These are phyloP conservation scores for Phylloporus rhodoxanthus DNA, from an alignment of 768 basidiomycete genomes.

Conservation along the genomic window DNA sequence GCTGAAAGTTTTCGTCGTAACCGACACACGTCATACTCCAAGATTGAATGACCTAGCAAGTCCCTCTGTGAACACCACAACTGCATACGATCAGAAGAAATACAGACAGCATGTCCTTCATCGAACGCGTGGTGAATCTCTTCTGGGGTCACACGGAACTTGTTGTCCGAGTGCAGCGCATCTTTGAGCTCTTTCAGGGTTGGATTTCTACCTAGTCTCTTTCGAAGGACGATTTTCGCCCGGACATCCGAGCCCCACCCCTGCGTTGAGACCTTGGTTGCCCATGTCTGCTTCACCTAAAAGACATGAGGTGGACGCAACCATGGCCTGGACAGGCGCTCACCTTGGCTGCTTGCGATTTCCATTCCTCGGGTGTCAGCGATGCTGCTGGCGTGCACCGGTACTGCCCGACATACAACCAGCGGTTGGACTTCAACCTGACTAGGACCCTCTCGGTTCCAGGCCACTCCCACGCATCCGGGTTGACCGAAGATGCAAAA, in stretches of 20 bases:
- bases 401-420: conserved; percentile 20
- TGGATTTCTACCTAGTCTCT: conserved; percentile 11
- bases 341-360: conserved; percentile 13
- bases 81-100: background rate
- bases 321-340: background rate
- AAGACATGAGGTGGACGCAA: background rate
- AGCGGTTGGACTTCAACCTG: conserved; percentile 9
- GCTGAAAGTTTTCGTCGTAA: conserved; percentile 20
- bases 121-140: conserved; percentile 16
- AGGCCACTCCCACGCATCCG: background rate
- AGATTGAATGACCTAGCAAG: conserved; percentile 11
- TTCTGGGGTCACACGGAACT: conserved; percentile 10
- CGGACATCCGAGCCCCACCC: conserved; percentile 10
- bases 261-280: conserved; percentile 9
- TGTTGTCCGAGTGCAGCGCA: conserved; percentile 3
- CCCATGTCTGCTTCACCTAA: conserved; percentile 20
- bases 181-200: conserved; percentile 3
- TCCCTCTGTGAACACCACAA: background rate
- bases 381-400: conserved; percentile 4
- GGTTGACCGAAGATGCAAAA: conserved; percentile 5
- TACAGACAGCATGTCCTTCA: conserved; percentile 9
- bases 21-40: conserved; percentile 17
- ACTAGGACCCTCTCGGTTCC: conserved; percentile 5
- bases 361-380: conserved; percentile 15
- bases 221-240: conserved; percentile 15